Percentiles rank a stretch among this genome's conserved stretches.
These are phyloP conservation scores for Panicum hallii DNA, from an alignment of 202 grass and related monocot species.

Conservation along the genomic window DNA sequence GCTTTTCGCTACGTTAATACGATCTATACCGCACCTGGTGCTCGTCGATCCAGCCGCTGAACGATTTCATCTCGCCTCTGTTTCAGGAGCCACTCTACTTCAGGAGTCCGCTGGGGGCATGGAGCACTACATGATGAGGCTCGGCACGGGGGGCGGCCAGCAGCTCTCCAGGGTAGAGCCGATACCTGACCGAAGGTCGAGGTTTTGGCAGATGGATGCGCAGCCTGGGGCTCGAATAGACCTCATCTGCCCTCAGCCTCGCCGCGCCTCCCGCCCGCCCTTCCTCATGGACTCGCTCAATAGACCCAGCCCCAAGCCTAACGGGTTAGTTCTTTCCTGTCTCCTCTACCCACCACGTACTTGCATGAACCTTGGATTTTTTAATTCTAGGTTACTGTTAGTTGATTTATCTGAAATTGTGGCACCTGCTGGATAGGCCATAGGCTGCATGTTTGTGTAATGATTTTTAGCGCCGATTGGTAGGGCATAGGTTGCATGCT, in stretches of 20 bases:
- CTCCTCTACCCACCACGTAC: neutral
- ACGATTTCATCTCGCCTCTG: neutral
- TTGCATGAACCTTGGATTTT: neutral
- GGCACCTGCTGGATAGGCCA: neutral
- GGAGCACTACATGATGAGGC: constrained; percentile 56
- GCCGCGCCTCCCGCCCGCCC: constrained; percentile 38
- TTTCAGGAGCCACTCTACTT: neutral
- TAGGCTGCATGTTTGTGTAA: neutral
- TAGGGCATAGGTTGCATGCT: neutral
- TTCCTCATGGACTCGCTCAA: constrained; percentile 48
- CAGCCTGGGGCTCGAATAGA: constrained; percentile 52
- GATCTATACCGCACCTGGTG: neutral
- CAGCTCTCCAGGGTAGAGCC: constrained; percentile 48
- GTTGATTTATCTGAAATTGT: neutral
- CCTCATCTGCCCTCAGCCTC: constrained; percentile 77
- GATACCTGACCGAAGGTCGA: constrained; percentile 69
- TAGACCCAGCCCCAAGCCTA: constrained; percentile 54
- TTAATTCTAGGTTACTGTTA: neutral
- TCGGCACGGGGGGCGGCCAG: constrained; percentile 45
- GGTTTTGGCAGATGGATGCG: constrained; percentile 75
- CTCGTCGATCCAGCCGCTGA: neutral
- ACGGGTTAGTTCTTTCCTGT: constrained; percentile 40
- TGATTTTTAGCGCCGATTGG: neutral
- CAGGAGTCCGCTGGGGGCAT: constrained; percentile 44
- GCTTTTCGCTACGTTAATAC: neutral